A percentile compares a stretch with the other conserved stretches of the same genome.
Evolutionary conservation across 1,284 basidiomycete genomes (phyloP).

Genomic region (Moesziomyces aphidis): DNA sequence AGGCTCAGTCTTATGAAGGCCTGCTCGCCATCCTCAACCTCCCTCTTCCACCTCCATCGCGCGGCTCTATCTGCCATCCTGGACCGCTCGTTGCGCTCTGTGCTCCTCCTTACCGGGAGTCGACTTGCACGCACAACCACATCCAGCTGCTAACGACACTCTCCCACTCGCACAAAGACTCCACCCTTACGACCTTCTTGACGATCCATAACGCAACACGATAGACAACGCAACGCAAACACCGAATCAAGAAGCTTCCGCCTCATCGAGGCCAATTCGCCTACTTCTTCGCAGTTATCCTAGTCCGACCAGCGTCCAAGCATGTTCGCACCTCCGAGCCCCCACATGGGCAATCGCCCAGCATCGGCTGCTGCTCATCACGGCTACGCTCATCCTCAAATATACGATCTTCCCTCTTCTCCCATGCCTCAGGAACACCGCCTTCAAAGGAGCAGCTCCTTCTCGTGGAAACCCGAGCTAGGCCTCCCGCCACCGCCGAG

Average conservation of each 20-base stretch:
- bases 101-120: slow-evolving; percentile 3
- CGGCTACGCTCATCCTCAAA: slow-evolving; percentile 13
- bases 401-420: slow-evolving; percentile 24
- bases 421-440: slow-evolving; percentile 15
- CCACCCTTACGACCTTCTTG: slow-evolving; percentile 1
- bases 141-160: not conserved
- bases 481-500: slow-evolving; percentile 57
- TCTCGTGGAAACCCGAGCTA: slow-evolving; percentile 50
- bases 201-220: slow-evolving; percentile 13
- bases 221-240: slow-evolving; percentile 1
- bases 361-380: slow-evolving; percentile 36
- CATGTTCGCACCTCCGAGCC: slow-evolving; percentile 53
- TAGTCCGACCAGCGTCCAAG: not conserved
- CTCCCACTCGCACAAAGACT: not conserved
- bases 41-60: slow-evolving; percentile 5
- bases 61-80: slow-evolving; percentile 1
- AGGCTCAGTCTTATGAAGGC: not conserved
- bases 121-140: not conserved
- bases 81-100: slow-evolving; percentile 1
- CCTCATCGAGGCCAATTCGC: not conserved
- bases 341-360: slow-evolving; percentile 27
- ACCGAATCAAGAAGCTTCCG: not conserved
- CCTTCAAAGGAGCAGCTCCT: slow-evolving; percentile 29
- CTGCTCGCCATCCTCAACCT: slow-evolving; percentile 2
- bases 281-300: too few relatives aligned